phyloP scores from a whole-genome alignment of 2,329 filamentous ascomycete genomes.

The Verticillium zaregamsianum region DNA sequence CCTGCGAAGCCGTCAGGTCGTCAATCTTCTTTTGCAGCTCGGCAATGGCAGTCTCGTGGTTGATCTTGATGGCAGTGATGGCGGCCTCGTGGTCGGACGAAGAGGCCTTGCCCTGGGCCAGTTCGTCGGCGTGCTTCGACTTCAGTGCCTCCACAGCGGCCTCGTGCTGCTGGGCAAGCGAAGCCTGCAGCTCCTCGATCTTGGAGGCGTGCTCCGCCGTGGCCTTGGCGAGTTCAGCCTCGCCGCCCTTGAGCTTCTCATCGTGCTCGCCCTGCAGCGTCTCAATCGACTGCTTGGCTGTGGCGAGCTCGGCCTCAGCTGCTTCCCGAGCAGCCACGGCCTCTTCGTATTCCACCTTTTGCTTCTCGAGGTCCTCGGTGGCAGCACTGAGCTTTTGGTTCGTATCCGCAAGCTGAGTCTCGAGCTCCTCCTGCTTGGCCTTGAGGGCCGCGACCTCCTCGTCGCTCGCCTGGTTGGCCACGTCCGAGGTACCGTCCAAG shows the following conservation, averaged over 20 bases:
- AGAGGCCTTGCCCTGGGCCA: constrained; percentile 41
- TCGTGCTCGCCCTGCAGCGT: constrained; percentile 35
- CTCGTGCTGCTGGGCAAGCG: constrained; percentile 46
- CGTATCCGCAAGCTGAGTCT: constrained; percentile 42
- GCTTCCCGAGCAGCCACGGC: constrained; percentile 45
- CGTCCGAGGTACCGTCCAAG: constrained; percentile 20
- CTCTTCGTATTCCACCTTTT: constrained; percentile 44
- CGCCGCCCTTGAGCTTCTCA: constrained; percentile 29
- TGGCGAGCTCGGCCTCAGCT: constrained; percentile 42
- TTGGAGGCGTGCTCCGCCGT: constrained; percentile 44
- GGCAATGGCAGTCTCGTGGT: constrained; percentile 42
- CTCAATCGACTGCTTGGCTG: constrained; percentile 48
- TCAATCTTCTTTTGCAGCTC: constrained; percentile 54
- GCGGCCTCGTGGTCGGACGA: constrained; percentile 43
- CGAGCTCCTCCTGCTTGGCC: constrained; percentile 44
- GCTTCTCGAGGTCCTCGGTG: constrained; percentile 45
- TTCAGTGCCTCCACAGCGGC: constrained; percentile 46
- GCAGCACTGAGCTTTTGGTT: constrained; percentile 47
- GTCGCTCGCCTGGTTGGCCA: constrained; percentile 23
- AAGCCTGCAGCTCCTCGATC: constrained; percentile 45
- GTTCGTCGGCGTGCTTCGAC: constrained; percentile 46
- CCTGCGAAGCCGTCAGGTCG: constrained; percentile 43
- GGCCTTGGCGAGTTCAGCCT: constrained; percentile 32
- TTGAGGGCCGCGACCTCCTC: constrained; percentile 46
- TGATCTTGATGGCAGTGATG: constrained; percentile 44